Evolutionary conservation across 805 yeast genomes (phyloP).

Genomic region (Suhomyces sp.): DNA sequence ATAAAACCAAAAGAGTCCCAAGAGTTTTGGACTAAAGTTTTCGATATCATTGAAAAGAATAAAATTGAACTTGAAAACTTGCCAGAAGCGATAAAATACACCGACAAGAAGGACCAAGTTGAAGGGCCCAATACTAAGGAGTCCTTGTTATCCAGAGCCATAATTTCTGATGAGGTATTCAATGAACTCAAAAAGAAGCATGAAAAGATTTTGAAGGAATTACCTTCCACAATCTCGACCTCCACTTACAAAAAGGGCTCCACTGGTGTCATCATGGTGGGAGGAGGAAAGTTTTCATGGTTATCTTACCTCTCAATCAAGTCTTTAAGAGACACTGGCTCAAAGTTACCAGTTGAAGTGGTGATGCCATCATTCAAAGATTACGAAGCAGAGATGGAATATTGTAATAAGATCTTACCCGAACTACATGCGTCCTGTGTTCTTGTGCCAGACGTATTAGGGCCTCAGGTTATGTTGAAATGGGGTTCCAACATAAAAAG

Average conservation of each 20-base stretch:
- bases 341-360: constrained; percentile 38
- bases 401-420: constrained; percentile 54
- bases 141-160: constrained; percentile 24
- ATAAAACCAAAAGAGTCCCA: constrained; percentile 14
- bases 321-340: constrained; percentile 35
- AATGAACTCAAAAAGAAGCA: constrained; percentile 23
- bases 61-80: constrained; percentile 13
- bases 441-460: constrained; percentile 43
- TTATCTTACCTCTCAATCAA: constrained; percentile 30
- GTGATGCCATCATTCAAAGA: constrained; percentile 33
- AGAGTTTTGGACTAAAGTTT: constrained; percentile 27
- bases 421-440: constrained; percentile 64
- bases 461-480: constrained; percentile 43
- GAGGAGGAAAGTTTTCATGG: constrained; percentile 38
- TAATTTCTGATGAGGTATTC: constrained; percentile 19
- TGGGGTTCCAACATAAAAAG: constrained; percentile 47
- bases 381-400: constrained; percentile 28
- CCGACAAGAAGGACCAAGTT: constrained; percentile 15
- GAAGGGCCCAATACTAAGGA: constrained; percentile 21
- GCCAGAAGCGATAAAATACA: constrained; percentile 18
- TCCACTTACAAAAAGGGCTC: constrained; percentile 20
- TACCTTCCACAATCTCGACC: constrained; percentile 19
- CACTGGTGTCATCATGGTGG: constrained; percentile 33
- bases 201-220: constrained; percentile 12
- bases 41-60: constrained; percentile 19